phyloP scores from a whole-genome alignment of 495 filamentous ascomycete genomes.

The Daldinia decipiens region DNA sequence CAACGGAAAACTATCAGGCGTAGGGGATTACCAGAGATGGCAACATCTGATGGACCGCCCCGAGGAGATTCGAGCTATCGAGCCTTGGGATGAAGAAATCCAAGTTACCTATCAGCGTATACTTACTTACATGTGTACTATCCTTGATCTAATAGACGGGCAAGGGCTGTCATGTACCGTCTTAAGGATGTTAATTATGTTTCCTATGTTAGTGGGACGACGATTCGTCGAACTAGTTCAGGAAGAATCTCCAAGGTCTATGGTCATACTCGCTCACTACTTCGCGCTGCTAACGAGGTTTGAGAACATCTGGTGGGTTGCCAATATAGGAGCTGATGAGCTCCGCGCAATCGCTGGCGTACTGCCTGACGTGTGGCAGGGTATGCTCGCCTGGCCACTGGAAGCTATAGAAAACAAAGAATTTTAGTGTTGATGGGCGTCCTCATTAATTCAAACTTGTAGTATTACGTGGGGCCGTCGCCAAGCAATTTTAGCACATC shows the following conservation, averaged over 20 bases:
- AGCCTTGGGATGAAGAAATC: constrained; percentile 48
- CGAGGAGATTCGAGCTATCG: constrained; percentile 25
- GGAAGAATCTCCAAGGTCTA: constrained; percentile 50
- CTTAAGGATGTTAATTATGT: constrained; percentile 50
- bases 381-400: constrained; percentile 53
- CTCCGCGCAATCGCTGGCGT: constrained; percentile 51
- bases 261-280: constrained; percentile 54
- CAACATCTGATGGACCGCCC: constrained; percentile 22
- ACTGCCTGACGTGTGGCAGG: constrained; percentile 53
- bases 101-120: constrained; percentile 49
- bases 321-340: constrained; percentile 45
- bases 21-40: constrained; percentile 13
- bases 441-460: background rate
- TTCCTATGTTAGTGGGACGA: constrained; percentile 51
- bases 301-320: constrained; percentile 56
- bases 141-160: constrained; percentile 45
- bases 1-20: constrained; percentile 9
- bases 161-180: constrained; percentile 38
- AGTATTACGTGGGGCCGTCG: background rate
- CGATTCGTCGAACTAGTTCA: constrained; percentile 51
- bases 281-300: constrained; percentile 50
- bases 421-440: background rate
- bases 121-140: constrained; percentile 50
- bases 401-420: constrained; percentile 27
- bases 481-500: background rate